phyloP scores from a whole-genome alignment of 83 land plant genomes.

The Larix sibirica region DNA sequence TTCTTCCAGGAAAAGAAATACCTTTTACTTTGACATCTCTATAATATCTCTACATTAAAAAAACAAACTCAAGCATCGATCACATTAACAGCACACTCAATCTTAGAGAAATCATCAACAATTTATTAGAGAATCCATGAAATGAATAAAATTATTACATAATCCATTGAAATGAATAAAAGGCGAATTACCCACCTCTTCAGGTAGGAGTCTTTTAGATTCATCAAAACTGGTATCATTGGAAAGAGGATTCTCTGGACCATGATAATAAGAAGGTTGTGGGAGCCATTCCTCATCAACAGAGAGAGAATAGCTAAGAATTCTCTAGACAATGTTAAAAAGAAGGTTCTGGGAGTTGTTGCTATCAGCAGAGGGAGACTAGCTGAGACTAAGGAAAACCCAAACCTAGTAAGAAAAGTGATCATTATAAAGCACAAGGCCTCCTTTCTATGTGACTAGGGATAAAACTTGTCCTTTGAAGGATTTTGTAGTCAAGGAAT shows the following conservation, averaged over 20 bases:
- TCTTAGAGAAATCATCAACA: conserved; percentile 5
- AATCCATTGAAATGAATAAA: background rate
- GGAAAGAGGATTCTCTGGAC: conserved; percentile 32
- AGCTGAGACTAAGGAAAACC: no score
- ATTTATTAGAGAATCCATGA: background rate
- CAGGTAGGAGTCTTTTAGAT: background rate
- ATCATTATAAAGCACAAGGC: no score
- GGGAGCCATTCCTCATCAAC: conserved; percentile 46
- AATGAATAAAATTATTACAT: no score
- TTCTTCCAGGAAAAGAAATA: conserved; percentile 4
- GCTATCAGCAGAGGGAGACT: no score
- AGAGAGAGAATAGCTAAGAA: conserved; percentile 32
- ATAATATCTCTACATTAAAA: conserved; percentile 24
- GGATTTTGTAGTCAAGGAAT: no score
- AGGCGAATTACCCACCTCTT: conserved; percentile 3
- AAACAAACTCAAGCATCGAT: background rate
- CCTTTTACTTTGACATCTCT: conserved; percentile 32
- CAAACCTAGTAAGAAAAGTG: no score
- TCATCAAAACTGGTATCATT: conserved; percentile 30
- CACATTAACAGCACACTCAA: background rate
- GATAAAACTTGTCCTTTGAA: no score
- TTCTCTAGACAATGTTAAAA: conserved; percentile 29
- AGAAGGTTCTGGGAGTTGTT: conserved; percentile 24
- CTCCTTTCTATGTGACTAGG: no score
- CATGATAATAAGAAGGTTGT: conserved; percentile 41